Conservation (phyloP, 1,284 basidiomycete genomes). For the Ustilago trichophora region DNA sequence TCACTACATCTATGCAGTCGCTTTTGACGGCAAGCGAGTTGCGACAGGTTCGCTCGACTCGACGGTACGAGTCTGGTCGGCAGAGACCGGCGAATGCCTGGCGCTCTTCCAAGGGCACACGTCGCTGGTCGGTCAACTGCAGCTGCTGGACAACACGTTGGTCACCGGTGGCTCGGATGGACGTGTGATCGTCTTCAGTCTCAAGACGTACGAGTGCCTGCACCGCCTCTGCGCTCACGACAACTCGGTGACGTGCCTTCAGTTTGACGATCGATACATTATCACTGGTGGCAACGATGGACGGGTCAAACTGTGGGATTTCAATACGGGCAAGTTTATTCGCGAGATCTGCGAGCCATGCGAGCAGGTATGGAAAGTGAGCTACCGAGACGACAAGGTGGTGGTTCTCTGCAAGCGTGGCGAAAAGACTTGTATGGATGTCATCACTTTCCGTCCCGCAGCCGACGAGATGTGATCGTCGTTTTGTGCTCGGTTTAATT, state of each 20-base stretch:
- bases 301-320: slow-evolving; percentile 82
- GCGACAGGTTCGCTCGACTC: slow-evolving; percentile 80
- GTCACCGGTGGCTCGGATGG: slow-evolving; percentile 94
- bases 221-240: slow-evolving; percentile 74
- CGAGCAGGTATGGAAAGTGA: slow-evolving; percentile 88
- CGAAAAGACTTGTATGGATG: slow-evolving; percentile 88
- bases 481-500: too few species aligned
- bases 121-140: slow-evolving; percentile 90
- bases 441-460: slow-evolving; percentile 68
- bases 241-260: slow-evolving; percentile 87
- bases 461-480: slow-evolving; percentile 35
- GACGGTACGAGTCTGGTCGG: slow-evolving; percentile 65
- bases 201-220: slow-evolving; percentile 71
- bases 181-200: slow-evolving; percentile 86
- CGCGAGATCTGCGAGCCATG: slow-evolving; percentile 61
- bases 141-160: slow-evolving; percentile 77
- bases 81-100: slow-evolving; percentile 78
- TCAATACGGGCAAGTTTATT: slow-evolving; percentile 59
- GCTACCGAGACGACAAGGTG: slow-evolving; percentile 79
- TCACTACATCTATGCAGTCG: slow-evolving; percentile 91
- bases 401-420: slow-evolving; percentile 83
- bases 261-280: slow-evolving; percentile 75
- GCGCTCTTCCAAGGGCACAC: slow-evolving; percentile 92
- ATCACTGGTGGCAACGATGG: slow-evolving; percentile 85
- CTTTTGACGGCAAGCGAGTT: slow-evolving; percentile 85